phyloP scores from a whole-genome alignment of 768 basidiomycete species.

The Calvatia gigantea region DNA sequence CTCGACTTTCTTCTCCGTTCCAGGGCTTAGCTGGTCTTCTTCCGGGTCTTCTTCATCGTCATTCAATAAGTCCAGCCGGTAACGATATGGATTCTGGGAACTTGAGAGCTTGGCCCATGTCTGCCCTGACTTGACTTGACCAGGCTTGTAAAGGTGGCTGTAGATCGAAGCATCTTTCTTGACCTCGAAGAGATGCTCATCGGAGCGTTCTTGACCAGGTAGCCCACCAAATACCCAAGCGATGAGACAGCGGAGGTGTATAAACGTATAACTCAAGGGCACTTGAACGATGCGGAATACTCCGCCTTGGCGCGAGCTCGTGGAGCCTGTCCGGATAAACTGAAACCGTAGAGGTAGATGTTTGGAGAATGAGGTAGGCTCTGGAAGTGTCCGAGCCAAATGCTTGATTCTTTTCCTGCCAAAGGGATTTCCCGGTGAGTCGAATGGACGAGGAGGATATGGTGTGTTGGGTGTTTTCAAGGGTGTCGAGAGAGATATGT shows the following conservation, averaged over 20 bases:
- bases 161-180: constrained; percentile 44
- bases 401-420: constrained; percentile 48
- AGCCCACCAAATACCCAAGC: constrained; percentile 52
- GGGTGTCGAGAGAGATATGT: constrained; percentile 5
- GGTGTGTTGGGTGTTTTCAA: constrained; percentile 28
- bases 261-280: constrained; percentile 66
- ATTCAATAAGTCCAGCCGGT: constrained; percentile 29
- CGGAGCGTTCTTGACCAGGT: constrained; percentile 18
- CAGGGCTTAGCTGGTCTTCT: constrained; percentile 33
- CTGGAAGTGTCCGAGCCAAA: constrained; percentile 35
- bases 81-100: constrained; percentile 47
- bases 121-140: constrained; percentile 48
- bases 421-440: constrained; percentile 73
- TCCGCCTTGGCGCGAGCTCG: constrained; percentile 37
- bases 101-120: constrained; percentile 53
- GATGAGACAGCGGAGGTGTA: constrained; percentile 59
- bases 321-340: constrained; percentile 34
- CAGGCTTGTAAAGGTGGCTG: constrained; percentile 36
- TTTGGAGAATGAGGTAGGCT: constrained; percentile 47
- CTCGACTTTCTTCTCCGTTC: constrained; percentile 29
- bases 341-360: constrained; percentile 67
- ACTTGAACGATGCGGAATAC: constrained; percentile 67
- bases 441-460: constrained; percentile 47
- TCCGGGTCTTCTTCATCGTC: constrained; percentile 26
- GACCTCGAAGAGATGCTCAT: constrained; percentile 61